A percentile compares a stretch with the other conserved stretches of the same genome.
These are phyloP conservation scores for Odonthalia washingtoniensis DNA, from an alignment of 31 red algal species.

Conservation along the genomic window DNA sequence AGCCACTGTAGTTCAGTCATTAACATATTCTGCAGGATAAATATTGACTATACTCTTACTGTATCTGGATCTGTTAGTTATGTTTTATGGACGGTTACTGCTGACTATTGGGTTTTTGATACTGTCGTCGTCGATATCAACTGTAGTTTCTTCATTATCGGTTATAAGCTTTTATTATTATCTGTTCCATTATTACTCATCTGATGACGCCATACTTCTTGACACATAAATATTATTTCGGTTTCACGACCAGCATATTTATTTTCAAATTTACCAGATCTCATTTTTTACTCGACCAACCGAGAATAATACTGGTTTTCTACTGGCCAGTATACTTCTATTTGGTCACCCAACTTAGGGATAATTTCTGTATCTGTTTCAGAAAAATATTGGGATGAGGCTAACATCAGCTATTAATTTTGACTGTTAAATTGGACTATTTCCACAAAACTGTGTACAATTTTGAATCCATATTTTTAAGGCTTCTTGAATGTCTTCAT, in stretches of 20 bases:
- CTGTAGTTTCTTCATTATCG: too few species aligned
- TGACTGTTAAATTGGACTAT: background rate
- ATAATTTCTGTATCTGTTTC: background rate
- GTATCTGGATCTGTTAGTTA: too few species aligned
- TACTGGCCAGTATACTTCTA: background rate
- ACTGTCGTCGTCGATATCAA: too few species aligned
- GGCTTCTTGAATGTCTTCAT: background rate
- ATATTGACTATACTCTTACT: too few species aligned
- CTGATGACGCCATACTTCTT: background rate
- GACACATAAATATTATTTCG: background rate
- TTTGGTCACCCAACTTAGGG: background rate
- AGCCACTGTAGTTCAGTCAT: too few species aligned
- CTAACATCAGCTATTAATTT: too few species aligned
- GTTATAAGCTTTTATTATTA: too few species aligned
- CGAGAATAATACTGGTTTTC: background rate
- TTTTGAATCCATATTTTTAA: background rate
- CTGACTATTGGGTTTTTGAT: too few species aligned
- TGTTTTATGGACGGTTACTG: too few species aligned
- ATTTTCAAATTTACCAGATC: background rate
- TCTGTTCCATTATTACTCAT: too few species aligned
- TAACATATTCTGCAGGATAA: too few species aligned
- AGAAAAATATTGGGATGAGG: background rate
- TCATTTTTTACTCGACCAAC: background rate
- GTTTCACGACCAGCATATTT: background rate
- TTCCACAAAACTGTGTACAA: background rate